phyloP scores from a whole-genome alignment of 177 flowering plant species.

The Vitis hybrid region DNA sequence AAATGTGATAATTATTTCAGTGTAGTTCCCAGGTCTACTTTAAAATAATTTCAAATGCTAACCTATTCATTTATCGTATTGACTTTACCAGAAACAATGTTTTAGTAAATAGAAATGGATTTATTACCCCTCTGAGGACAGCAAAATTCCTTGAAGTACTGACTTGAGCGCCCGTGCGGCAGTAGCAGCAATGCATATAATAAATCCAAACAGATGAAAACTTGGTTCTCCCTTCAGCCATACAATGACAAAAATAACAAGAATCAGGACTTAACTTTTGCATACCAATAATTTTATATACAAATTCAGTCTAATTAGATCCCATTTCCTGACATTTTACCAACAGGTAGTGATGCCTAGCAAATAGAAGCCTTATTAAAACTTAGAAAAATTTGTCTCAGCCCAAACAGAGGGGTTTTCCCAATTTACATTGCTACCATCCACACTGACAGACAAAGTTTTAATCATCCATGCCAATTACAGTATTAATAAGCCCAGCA shows the following conservation, averaged over 20 bases:
- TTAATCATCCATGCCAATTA: too few relatives aligned
- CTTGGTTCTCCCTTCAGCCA: constrained; percentile 60
- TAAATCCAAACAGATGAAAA: constrained; percentile 69
- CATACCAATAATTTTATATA: too few relatives aligned
- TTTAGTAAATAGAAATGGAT: background rate
- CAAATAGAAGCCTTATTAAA: too few relatives aligned
- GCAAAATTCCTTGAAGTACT: constrained; percentile 65
- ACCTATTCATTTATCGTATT: too few relatives aligned
- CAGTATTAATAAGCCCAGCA: too few relatives aligned
- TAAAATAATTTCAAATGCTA: background rate
- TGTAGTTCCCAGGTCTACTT: background rate
- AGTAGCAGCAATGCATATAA: constrained; percentile 65
- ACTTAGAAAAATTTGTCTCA: too few relatives aligned
- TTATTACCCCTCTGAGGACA: constrained; percentile 71
- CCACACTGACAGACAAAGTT: too few relatives aligned
- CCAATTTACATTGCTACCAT: too few relatives aligned
- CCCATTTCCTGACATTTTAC: too few relatives aligned
- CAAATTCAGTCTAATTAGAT: background rate
- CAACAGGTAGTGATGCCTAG: too few relatives aligned
- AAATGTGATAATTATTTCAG: constrained; percentile 1
- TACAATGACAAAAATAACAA: background rate
- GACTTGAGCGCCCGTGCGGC: constrained; percentile 80
- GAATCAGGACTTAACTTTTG: background rate
- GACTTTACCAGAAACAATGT: background rate
- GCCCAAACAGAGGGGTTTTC: too few relatives aligned